Percentiles rank a stretch among this genome's conserved stretches.
phyloP scores from a whole-genome alignment of 2,329 filamentous ascomycete species.

The Penicillium sp. region DNA sequence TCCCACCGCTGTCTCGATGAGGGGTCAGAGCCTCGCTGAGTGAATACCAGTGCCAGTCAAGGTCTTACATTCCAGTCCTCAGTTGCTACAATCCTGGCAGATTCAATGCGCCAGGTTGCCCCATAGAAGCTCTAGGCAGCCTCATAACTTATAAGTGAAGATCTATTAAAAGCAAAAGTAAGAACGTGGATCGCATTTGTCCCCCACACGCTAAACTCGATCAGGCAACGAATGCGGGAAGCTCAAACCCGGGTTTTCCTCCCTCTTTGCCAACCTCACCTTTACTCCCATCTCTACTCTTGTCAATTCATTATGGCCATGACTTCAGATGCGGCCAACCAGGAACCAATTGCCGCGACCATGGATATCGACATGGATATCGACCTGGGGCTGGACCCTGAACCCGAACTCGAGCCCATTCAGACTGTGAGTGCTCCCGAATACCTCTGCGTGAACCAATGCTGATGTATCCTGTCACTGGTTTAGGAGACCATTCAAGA shows the following conservation, averaged over 20 bases:
- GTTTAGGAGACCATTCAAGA: conserved; percentile 28
- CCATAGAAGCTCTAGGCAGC: too few relatives aligned
- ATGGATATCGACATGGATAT: conserved; percentile 74
- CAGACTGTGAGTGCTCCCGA: conserved; percentile 29
- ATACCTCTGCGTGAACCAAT: not conserved
- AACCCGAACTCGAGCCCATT: conserved; percentile 42
- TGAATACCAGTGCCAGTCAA: too few relatives aligned
- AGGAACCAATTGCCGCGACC: conserved; percentile 24
- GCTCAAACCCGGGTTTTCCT: conserved; percentile 12
- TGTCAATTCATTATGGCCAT: not conserved
- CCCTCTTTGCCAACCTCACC: conserved; percentile 5
- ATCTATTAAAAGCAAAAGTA: not conserved
- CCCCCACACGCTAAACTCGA: conserved; percentile 20
- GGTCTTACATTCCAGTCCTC: too few relatives aligned
- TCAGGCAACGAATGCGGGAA: conserved; percentile 12
- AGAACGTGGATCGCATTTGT: not conserved
- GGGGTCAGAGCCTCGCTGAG: too few relatives aligned
- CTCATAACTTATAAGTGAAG: not conserved
- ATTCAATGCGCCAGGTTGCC: too few relatives aligned
- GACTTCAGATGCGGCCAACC: conserved; percentile 7
- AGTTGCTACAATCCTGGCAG: too few relatives aligned
- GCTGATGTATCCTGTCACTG: conserved; percentile 5
- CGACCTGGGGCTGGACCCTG: conserved; percentile 53
- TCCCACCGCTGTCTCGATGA: too few relatives aligned
- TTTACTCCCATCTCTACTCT: not conserved